Percentiles rank a stretch among this genome's conserved stretches.
These are phyloP conservation scores for Pleoardoris graminearum DNA, from an alignment of 2,329 filamentous ascomycete species.

Conservation along the genomic window DNA sequence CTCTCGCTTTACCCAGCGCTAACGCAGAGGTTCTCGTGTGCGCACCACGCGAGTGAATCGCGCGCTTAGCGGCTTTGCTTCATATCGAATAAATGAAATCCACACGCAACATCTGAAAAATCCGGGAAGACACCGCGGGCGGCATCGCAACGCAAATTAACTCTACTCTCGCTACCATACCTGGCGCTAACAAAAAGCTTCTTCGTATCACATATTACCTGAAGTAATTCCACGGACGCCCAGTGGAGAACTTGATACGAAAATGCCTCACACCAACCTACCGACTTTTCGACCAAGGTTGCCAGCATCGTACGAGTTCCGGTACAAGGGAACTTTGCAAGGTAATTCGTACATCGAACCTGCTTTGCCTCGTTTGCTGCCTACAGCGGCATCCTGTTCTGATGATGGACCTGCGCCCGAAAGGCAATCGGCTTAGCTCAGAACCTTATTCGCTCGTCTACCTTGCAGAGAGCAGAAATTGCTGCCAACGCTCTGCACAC, in stretches of 20 bases:
- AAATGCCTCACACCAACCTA: too few species aligned
- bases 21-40: neutral
- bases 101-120: conserved; percentile 8
- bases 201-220: conserved; percentile 10
- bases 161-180: conserved; percentile 13
- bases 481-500: conserved; percentile 3
- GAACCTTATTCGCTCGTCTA: conserved; percentile 16
- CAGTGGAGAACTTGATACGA: too few species aligned
- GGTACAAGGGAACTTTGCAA: neutral
- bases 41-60: too few species aligned
- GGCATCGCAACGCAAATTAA: conserved; percentile 9
- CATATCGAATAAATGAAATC: conserved; percentile 11
- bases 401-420: conserved; percentile 2
- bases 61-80: neutral
- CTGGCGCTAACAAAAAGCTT: conserved; percentile 12
- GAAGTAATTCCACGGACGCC: neutral
- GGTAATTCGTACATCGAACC: neutral
- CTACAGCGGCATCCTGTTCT: neutral
- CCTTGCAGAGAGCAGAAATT: conserved; percentile 2
- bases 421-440: conserved; percentile 18
- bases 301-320: conserved; percentile 4
- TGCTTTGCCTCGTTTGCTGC: conserved; percentile 9
- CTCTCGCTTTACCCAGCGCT: conserved; percentile 10
- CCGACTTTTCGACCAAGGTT: too few species aligned
- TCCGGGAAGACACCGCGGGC: conserved; percentile 8